Base-by-base conservation (phyloP, 176 grass and related monocot species). In the Rhynchospora tenuis region DNA sequence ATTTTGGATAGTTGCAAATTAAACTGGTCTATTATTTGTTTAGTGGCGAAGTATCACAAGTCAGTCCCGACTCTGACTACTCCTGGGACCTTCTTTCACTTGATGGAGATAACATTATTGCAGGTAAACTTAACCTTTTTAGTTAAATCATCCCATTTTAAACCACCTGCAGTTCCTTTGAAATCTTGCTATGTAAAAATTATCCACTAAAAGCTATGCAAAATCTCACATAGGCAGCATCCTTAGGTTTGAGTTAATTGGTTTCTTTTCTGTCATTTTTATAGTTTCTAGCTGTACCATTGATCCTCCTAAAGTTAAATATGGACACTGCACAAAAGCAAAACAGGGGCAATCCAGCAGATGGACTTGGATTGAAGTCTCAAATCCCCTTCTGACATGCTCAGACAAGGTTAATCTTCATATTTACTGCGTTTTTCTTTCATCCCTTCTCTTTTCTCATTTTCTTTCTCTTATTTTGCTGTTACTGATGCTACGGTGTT, bases 71-170 rank as follows among this genome's bases (percentile, higher is more conserved):
- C 50, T 89, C 93, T 44, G 87, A 89, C 69, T 88, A 91, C 73
- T 93, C 96, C 78, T 98, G 92, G 92, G 85, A 88, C 71, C 31
- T 93, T 91, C 92, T 98, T 86, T 93, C 93, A 88, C 84, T 95
- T 77, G 88, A 98, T 85, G 94, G 87, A 59, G 76, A 95, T 71
- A 90, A 91, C 86, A 84, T 98, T 91, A 84, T 98, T 95, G 87
- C 96, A 48, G 91, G 96, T 93, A 90, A 63, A 78, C 81, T 24
- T 45, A 55, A 13, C 23, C 62, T 24, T 73, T 50, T 68, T 60
- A 82, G 45, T 71, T 69, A 78, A 23, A 55, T 74, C 28, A 83
- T 80, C 65, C 43, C 16, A 67, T 87, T 45, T 48, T 47, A 46
- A 65, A 81, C 88, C 4, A 62, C 17, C 31, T 81, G 12, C 33